These are phyloP conservation scores for Solanum bulbocastanum DNA, from an alignment of 257 asterid genomes.

Conservation along the genomic window DNA sequence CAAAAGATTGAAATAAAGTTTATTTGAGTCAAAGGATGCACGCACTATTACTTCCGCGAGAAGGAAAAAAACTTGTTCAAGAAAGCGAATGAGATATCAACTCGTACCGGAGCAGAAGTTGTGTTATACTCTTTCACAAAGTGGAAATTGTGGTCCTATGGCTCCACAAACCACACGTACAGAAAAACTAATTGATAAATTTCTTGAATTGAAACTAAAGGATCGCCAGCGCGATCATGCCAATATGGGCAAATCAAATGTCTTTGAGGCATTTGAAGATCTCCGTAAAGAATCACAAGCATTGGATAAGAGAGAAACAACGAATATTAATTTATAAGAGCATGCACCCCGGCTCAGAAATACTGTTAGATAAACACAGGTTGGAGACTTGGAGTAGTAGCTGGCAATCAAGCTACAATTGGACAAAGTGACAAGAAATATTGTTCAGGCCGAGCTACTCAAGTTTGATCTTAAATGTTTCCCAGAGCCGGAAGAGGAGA, in stretches of 20 bases:
- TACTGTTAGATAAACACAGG: background rate
- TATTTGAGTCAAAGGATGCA: background rate
- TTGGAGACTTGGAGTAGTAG: background rate
- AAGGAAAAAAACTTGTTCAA: background rate
- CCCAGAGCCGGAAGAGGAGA: background rate
- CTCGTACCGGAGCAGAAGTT: background rate
- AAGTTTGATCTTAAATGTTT: background rate
- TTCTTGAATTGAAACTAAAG: background rate
- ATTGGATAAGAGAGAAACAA: background rate
- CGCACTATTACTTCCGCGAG: background rate
- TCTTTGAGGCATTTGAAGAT: background rate
- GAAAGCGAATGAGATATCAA: background rate
- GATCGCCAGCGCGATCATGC: background rate
- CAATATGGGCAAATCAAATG: background rate
- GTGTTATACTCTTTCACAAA: background rate
- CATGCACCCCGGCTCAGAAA: background rate
- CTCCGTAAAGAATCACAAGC: background rate
- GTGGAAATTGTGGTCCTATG: background rate
- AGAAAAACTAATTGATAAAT: background rate
- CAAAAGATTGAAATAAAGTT: background rate
- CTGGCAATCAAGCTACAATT: background rate
- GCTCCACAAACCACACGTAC: background rate
- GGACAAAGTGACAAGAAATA: background rate
- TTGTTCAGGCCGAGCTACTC: background rate
- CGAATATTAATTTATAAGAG: background rate